These are phyloP conservation scores for Macrophomina phaseolina DNA, from an alignment of 2,329 filamentous ascomycete genomes.

Conservation along the genomic window DNA sequence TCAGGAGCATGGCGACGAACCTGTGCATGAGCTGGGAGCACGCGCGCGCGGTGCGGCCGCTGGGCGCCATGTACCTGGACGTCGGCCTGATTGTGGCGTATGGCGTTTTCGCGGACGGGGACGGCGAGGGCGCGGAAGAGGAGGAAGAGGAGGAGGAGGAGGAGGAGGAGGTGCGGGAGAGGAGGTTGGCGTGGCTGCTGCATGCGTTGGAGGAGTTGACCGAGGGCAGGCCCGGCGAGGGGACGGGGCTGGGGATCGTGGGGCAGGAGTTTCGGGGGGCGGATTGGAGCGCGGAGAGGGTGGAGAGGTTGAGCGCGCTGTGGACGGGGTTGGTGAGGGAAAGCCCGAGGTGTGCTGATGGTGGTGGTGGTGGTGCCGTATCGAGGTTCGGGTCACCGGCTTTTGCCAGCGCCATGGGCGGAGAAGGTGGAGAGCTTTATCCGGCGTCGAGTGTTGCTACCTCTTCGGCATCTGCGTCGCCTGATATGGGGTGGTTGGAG, in stretches of 20 bases:
- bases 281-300: not conserved
- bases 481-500: not conserved
- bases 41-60: constrained; percentile 7
- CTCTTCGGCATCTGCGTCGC: not conserved
- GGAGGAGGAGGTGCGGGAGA: not conserved
- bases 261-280: not conserved
- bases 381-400: not conserved
- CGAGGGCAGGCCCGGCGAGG: not conserved
- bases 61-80: constrained; percentile 27
- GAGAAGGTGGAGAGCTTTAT: too few species aligned
- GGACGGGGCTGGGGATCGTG: not conserved
- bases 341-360: too few species aligned
- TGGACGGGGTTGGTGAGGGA: not conserved
- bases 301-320: constrained; percentile 13
- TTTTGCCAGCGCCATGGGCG: not conserved
- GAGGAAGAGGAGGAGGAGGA: not conserved
- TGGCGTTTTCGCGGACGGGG: not conserved
- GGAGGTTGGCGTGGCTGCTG: not conserved
- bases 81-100: constrained; percentile 23
- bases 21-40: constrained; percentile 21
- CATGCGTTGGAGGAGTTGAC: constrained; percentile 8
- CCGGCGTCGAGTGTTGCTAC: too few species aligned
- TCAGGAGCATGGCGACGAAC: not conserved
- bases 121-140: not conserved
- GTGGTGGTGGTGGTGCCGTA: too few species aligned